A percentile compares a stretch with the other conserved stretches of the same genome.
Conservation (phyloP, 1,139 yeast species). For the Diutina rugosa region DNA sequence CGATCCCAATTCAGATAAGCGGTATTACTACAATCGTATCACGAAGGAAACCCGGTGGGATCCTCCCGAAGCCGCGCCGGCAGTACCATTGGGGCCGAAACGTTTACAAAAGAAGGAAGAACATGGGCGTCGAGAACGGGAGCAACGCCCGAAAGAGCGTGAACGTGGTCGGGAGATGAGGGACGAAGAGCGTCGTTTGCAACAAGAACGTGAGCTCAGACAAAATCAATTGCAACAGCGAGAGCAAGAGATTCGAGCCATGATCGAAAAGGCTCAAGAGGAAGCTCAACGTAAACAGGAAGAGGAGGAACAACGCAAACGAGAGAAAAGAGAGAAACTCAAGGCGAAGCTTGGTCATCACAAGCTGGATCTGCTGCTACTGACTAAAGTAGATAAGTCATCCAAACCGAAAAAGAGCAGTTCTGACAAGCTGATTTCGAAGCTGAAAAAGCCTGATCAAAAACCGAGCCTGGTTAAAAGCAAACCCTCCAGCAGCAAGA, state of each 20-base stretch:
- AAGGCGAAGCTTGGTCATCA: neutral
- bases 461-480: neutral
- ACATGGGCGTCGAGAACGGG: constrained; percentile 3
- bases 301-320: neutral
- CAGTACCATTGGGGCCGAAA: constrained; percentile 16
- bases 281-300: neutral
- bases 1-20: constrained; percentile 24
- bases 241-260: neutral
- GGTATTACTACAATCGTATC: constrained; percentile 43
- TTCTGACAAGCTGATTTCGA: neutral
- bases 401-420: neutral
- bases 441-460: neutral
- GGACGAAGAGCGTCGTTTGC: constrained; percentile 22
- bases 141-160: constrained; percentile 5
- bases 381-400: neutral
- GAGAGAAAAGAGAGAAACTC: neutral
- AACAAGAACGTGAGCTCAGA: neutral
- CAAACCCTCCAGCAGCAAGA: neutral
- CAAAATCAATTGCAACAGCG: neutral
- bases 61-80: constrained; percentile 23
- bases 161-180: constrained; percentile 14
- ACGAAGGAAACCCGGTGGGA: constrained; percentile 46
- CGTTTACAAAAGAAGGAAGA: constrained; percentile 8
- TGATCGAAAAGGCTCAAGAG: neutral
- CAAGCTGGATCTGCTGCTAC: neutral